Evolutionary conservation across 768 basidiomycete species (phyloP).

Genomic region (Hypholoma fasciculare): DNA sequence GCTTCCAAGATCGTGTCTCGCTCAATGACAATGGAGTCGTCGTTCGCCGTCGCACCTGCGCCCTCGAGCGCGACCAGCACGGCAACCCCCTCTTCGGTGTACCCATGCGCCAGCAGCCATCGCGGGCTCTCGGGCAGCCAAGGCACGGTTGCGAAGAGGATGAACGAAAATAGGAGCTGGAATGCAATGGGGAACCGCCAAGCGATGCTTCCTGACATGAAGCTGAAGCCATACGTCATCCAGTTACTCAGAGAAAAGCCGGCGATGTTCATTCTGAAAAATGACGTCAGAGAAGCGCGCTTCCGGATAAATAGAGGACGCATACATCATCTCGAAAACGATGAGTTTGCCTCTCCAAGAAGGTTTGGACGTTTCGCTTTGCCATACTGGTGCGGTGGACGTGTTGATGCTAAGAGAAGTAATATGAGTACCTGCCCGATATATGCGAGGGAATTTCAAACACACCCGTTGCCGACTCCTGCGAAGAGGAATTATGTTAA

Average conservation of each 20-base stretch:
- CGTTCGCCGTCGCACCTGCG: constrained; percentile 29
- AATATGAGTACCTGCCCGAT: neutral
- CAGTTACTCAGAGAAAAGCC: constrained; percentile 53
- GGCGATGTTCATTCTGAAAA: constrained; percentile 46
- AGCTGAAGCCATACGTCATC: constrained; percentile 56
- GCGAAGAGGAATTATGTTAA: neutral
- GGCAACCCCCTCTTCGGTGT: constrained; percentile 37
- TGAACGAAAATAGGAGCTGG: constrained; percentile 45
- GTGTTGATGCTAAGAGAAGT: constrained; percentile 39
- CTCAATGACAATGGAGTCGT: constrained; percentile 36
- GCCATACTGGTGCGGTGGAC: constrained; percentile 51
- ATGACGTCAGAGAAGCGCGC: neutral
- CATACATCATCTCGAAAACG: constrained; percentile 49
- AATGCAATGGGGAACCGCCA: constrained; percentile 55
- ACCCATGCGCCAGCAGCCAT: constrained; percentile 49
- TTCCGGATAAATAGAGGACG: constrained; percentile 8
- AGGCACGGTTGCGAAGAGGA: constrained; percentile 42
- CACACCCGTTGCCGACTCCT: constrained; percentile 49
- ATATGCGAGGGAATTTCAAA: neutral
- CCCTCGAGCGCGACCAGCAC: constrained; percentile 47
- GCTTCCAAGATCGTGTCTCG: constrained; percentile 44
- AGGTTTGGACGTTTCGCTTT: constrained; percentile 52
- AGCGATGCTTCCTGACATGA: constrained; percentile 38
- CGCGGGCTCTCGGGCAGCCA: constrained; percentile 51
- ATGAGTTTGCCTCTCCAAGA: constrained; percentile 48